Evolutionary conservation across 78 protist species (phyloP), one percentile per base, ranked within the genome.

Genomic region (Trichosphaerium sp.): DNA sequence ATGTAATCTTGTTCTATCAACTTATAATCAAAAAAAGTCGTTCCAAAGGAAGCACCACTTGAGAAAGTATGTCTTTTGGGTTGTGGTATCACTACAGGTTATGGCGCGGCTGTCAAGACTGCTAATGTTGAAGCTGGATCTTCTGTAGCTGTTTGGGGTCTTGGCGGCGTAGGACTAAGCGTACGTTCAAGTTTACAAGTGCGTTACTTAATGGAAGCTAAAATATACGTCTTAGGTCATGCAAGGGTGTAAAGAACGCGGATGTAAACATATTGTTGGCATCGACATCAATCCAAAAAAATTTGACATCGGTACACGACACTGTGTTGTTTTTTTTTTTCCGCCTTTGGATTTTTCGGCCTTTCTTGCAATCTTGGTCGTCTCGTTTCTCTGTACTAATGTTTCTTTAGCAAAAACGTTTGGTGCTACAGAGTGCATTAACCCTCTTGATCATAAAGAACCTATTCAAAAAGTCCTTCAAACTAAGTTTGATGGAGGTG

Each of bases 401-500:
- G n/a, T n/a, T n/a, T n/a, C n/a, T n/a, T n/a, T n/a, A n/a, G 96
- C 90, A 31, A 35, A n/a, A 42, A n/a, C 65, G 29, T 57, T 92
- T 43, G 97, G 97, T 29, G 88, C 90, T 23, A 92, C 97, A 21
- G 92, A 92, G 40, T 82, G 28, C 71, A 37, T 92, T 71, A 80
- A 81, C 79, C 97, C 97, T 29, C 60, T 62, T 26, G 71, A 67
- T 48, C 48, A 39, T 1, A 78, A 48, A 1, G 40, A 65, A 70
- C 71, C 76, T 58, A 65, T 78, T 69, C 77, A 77, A 54, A 56
- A 69, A 28, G 60, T 26, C 18, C n/a, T 78, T 32, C 49, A 71
- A 8, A 70, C 69, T 4, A 69, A 40, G 4, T 70, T 72, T 11
- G 84, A 78, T 65, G 84, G 84, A 43, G 84, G 84, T 65, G 74